Percentiles rank a stretch among this genome's conserved stretches.
phyloP scores from a whole-genome alignment of 257 asterid species.

The Ballota nigra region DNA sequence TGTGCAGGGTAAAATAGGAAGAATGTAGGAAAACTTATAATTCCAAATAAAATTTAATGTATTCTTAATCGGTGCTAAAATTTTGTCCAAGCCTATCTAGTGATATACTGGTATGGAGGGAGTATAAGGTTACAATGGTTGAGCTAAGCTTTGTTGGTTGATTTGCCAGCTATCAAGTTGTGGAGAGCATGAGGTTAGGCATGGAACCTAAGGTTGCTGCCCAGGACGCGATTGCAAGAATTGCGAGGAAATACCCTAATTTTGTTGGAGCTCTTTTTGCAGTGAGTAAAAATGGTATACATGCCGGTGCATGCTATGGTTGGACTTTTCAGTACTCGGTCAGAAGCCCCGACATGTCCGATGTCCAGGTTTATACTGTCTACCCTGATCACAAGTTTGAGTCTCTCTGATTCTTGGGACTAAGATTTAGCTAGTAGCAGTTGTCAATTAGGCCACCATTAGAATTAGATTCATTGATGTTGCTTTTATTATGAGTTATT shows the following conservation, averaged over 20 bases:
- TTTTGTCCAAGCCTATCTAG: too few relatives aligned
- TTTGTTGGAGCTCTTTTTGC: conserved; percentile 91
- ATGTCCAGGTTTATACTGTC: conserved; percentile 67
- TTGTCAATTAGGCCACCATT: too few relatives aligned
- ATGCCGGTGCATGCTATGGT: conserved; percentile 94
- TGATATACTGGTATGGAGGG: too few relatives aligned
- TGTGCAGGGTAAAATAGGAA: too few relatives aligned
- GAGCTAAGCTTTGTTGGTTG: conserved; percentile 9
- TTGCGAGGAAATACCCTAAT: conserved; percentile 63
- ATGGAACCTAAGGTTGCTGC: conserved; percentile 94
- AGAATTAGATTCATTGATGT: background rate
- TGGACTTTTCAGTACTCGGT: conserved; percentile 96
- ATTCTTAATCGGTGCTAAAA: too few relatives aligned
- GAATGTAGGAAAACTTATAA: too few relatives aligned
- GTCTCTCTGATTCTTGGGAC: background rate
- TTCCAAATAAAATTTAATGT: too few relatives aligned
- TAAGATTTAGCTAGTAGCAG: background rate
- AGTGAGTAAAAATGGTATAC: conserved; percentile 58
- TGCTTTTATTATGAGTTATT: background rate
- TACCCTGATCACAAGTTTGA: conserved; percentile 23
- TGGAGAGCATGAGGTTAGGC: conserved; percentile 96
- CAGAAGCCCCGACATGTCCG: conserved; percentile 59
- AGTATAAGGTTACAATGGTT: too few relatives aligned
- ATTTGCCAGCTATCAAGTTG: conserved; percentile 77
- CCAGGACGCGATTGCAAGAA: conserved; percentile 78